Base-by-base conservation (phyloP, 2,329 filamentous ascomycete species). In the Hysterium pulicare region DNA sequence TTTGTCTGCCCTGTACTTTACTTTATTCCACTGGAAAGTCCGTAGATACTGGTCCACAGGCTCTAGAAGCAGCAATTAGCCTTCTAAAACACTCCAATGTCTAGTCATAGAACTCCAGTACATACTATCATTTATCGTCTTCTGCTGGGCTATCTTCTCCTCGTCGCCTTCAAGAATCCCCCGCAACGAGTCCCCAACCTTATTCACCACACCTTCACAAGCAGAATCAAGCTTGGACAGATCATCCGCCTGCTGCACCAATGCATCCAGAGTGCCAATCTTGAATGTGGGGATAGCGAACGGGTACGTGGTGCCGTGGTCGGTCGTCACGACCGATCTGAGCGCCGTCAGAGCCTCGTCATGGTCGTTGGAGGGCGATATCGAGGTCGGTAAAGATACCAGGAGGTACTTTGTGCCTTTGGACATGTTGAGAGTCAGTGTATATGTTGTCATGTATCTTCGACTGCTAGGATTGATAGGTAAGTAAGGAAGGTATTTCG, bases 191-290 rank as follows among this genome's bases (percentile, higher is more conserved):
- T 96, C 90, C 53, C 83, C 83, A 28, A 97, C 87, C 72, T 96
- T 97, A 55, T 77, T 78, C 30, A 95, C 90, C 5, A 96, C 88
- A 40, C 77, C 80, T 68, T 90, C 82, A 66, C 90, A 95, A 26
- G 80, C 78, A 26, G 77, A 68, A 54, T 94, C 88, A 39, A 97
- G 82, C 80, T 96, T 97, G 45, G 84, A 79, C 41, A 98, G 76
- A 62, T 97, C 93, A 62, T 98, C 93, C 43, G 93, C 93, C 70
- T 98, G 91, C 71, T 95, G 88, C 33, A 98, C 90, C 44, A 98
- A 77, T 30, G 87, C 89, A 71, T 98, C 93, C 28, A 98, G 78
- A 0, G 93, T 96, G 45, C 93, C 93, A 66, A 98, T 95, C 75
- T 97, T 98, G 79, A 98, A 96, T 52, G 90, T 85, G 16, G 93